Evolutionary conservation across 2,329 filamentous ascomycete species (phyloP).

Genomic region (Myriosclerotinia duriaeana): DNA sequence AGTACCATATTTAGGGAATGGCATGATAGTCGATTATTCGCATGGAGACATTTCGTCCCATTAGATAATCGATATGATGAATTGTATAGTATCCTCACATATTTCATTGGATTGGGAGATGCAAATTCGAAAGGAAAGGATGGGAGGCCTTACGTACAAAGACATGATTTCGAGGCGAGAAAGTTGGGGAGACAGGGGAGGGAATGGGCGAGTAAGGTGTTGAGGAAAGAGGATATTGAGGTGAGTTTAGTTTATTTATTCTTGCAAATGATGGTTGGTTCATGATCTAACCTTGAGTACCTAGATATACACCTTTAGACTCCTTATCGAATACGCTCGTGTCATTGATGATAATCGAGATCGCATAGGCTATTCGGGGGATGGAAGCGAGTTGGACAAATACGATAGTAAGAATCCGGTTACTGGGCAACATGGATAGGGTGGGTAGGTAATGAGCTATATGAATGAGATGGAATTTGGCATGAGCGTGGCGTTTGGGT

Average conservation of each 20-base stretch:
- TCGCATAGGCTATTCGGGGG: constrained; percentile 39
- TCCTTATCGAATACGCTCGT: constrained; percentile 63
- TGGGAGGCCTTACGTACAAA: constrained; percentile 44
- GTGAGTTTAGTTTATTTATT: constrained; percentile 47
- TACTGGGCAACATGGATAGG: constrained; percentile 25
- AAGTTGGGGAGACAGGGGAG: constrained; percentile 64
- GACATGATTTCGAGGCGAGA: constrained; percentile 57
- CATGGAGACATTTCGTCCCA: constrained; percentile 80
- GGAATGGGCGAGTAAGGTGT: constrained; percentile 68
- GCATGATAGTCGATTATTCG: constrained; percentile 71
- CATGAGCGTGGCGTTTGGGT: constrained; percentile 10
- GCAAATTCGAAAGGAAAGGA: constrained; percentile 51
- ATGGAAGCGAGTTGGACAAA: constrained; percentile 40
- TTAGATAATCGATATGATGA: constrained; percentile 74
- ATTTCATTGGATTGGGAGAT: constrained; percentile 63
- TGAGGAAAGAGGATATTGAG: constrained; percentile 71
- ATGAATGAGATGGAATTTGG: not conserved
- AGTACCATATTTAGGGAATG: constrained; percentile 76
- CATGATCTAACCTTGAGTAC: not conserved
- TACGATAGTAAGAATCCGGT: constrained; percentile 35
- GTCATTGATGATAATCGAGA: constrained; percentile 44
- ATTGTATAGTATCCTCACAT: constrained; percentile 70
- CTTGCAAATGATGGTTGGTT: not conserved
- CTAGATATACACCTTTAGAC: constrained; percentile 59
- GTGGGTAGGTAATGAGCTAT: not conserved